Base-by-base conservation (phyloP, 2,329 filamentous ascomycete species). In the Aspergillus neoniger region DNA sequence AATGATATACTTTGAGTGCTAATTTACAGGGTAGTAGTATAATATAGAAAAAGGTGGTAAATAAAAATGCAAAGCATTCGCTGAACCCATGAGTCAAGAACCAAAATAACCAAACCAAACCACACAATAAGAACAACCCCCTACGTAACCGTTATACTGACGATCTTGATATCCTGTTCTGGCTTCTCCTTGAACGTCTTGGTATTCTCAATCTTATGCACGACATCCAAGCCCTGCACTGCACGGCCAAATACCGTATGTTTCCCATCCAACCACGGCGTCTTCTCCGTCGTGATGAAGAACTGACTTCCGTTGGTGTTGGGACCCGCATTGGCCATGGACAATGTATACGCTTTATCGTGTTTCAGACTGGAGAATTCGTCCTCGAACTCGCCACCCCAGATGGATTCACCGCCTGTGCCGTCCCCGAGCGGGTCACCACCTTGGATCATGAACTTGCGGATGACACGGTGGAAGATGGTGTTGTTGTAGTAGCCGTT, bases 241-340 rank as follows among this genome's bases (percentile, higher is more conserved):
- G 92, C 93, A 43, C 95, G 84, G 0, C 95, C 95, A 74, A 99
- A 99, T 56, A 99, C 91, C 0, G 94, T 98, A 76, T 99, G 95
- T 76, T 97, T 97, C 21, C 93, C 92, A 77, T 99, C 95, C 61
- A 99, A 79, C 95, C 95, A 99, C 5, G 92, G 89, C 81, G 95
- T 92, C 80, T 96, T 96, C 77, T 97, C 96, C 0, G 94, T 97
- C 0, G 95, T 99, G 67, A 99, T 96, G 71, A 99, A 99, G 75
- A 99, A 99, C 75, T 99, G 95, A 71, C 90, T 95, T 14, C 91
- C 95, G 74, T 99, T 99, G 38, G 93, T 97, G 70, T 94, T 92
- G 0, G 92, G 92, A 0, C 95, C 95, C 0, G 95, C 94, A 75
- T 99, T 99, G 12, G 95, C 95, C 95, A 99, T 99, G 74, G 91